Base-by-base conservation (phyloP, 495 filamentous ascomycete genomes). In the Penicillium cinerascens region DNA sequence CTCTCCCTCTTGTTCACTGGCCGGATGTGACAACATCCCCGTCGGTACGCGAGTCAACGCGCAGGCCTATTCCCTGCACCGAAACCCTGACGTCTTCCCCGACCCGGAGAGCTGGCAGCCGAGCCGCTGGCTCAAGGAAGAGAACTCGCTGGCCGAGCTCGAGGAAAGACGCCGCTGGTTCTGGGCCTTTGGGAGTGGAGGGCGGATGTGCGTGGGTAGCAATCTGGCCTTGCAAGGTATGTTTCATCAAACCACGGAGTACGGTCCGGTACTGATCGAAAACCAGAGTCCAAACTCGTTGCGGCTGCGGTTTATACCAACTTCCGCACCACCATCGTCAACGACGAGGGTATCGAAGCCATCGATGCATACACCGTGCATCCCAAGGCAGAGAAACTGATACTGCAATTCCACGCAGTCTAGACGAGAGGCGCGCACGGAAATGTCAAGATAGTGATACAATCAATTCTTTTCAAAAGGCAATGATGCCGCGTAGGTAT, bases 181-280 rank as follows among this genome's bases (percentile, higher is more conserved):
- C 65, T 95, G 89, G 89, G 88, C 88, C 0, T 95, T 95, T 71
- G 83, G 87, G 3, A 89, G 84, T 47, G 89, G 89, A 1, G 87
- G 88, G 0, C 70, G 89, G 49, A 93, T 92, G 89, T 95, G 89
- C 57, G 77, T 93, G 9, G 89, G 89, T 4, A 88, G 82, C 39
- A 87, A 92, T 69, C 82, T 95, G 44, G 88, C 89, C 13, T 76
- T 91, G 71, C 83, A 88, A 66, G 84, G 87, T 89, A 70, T 54
- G 75, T 36, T 29, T 23, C 2, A 11, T 41, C 2, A 1, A 21
- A 10, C 18, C 4, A 11, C 11, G 7, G 15, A 33, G 6, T 21
- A n/a, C n/a, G n/a, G 17, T 2, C 8, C 21, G 1, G 26, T 39
- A 47, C 49, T 65, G 40, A 63, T 16, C 25, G 6, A 10, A 17